Evolutionary conservation across 2,329 filamentous ascomycete species (phyloP).

Genomic region (Ascochyta rabiei): DNA sequence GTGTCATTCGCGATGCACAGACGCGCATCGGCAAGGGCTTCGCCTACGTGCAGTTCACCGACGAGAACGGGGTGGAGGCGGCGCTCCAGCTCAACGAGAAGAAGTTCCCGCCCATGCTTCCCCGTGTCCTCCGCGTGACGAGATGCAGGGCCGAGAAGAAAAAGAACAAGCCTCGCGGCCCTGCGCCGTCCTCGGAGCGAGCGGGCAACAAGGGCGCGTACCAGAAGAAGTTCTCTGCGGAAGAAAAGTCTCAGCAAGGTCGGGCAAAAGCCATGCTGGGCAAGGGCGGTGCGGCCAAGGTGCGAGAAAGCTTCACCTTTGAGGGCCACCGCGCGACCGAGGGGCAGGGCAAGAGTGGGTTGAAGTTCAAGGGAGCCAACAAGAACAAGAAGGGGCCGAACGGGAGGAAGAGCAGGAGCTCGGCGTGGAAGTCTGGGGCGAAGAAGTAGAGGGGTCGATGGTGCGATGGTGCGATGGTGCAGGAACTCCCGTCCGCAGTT

Average conservation of each 20-base stretch:
- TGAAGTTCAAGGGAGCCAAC: constrained; percentile 62
- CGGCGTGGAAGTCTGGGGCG: constrained; percentile 53
- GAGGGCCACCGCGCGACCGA: constrained; percentile 77
- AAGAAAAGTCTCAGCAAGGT: constrained; percentile 74
- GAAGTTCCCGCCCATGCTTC: constrained; percentile 93
- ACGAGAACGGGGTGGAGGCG: constrained; percentile 87
- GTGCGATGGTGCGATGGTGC: too few relatives aligned
- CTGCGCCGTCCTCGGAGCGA: constrained; percentile 40
- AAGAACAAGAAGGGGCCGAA: constrained; percentile 55
- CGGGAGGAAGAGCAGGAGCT: constrained; percentile 51
- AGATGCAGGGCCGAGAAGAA: constrained; percentile 73
- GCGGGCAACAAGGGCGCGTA: constrained; percentile 56
- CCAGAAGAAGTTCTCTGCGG: constrained; percentile 71
- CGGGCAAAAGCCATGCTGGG: constrained; percentile 77
- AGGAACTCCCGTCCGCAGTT: too few relatives aligned
- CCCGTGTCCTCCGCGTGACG: constrained; percentile 81
- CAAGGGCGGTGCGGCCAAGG: constrained; percentile 67
- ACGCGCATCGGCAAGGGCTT: constrained; percentile 96
- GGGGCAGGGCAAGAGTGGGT: constrained; percentile 68
- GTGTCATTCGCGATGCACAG: constrained; percentile 85
- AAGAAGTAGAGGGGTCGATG: constrained; percentile 4
- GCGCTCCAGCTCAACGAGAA: constrained; percentile 88
- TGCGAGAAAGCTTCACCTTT: constrained; percentile 76
- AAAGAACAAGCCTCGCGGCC: constrained; percentile 40
- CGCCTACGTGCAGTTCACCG: constrained; percentile 94